A percentile compares a stretch with the other conserved stretches of the same genome.
Evolutionary conservation across 1,284 basidiomycete genomes (phyloP).

Genomic region (Irpex lacteus): DNA sequence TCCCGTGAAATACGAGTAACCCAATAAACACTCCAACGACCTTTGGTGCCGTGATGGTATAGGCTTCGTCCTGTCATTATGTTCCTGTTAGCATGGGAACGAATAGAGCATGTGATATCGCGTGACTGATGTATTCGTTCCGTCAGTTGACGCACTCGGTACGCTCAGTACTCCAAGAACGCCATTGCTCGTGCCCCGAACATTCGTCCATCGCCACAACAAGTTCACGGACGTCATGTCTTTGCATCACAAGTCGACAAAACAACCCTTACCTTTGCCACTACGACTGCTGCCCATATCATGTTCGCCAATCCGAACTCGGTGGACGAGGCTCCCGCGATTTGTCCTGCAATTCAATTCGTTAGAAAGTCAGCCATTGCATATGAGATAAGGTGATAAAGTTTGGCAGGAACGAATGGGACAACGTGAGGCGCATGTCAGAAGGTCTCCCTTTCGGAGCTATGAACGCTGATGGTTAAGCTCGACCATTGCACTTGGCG

Average conservation of each 20-base stretch:
- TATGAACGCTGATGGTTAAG: too few species aligned
- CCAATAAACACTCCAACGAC: slow-evolving; percentile 75
- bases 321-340: slow-evolving; percentile 82
- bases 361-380: neutral
- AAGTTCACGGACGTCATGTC: too few species aligned
- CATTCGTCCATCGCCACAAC: too few species aligned
- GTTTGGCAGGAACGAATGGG: neutral
- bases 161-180: neutral
- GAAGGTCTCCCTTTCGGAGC: too few species aligned
- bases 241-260: neutral
- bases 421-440: too few species aligned
- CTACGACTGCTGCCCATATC: slow-evolving; percentile 79
- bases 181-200: too few species aligned
- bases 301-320: slow-evolving; percentile 89
- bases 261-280: slow-evolving; percentile 44
- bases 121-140: neutral
- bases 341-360: slow-evolving; percentile 45
- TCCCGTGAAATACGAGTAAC: slow-evolving; percentile 71
- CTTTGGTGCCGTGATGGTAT: slow-evolving; percentile 56
- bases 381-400: neutral
- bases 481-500: too few species aligned
- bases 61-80: slow-evolving; percentile 41
- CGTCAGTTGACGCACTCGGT: neutral
- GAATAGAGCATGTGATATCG: neutral
- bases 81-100: too few species aligned